phyloP scores from a whole-genome alignment of 225 moss, liverwort and hornwort species.

The Straminergon stramineum region DNA sequence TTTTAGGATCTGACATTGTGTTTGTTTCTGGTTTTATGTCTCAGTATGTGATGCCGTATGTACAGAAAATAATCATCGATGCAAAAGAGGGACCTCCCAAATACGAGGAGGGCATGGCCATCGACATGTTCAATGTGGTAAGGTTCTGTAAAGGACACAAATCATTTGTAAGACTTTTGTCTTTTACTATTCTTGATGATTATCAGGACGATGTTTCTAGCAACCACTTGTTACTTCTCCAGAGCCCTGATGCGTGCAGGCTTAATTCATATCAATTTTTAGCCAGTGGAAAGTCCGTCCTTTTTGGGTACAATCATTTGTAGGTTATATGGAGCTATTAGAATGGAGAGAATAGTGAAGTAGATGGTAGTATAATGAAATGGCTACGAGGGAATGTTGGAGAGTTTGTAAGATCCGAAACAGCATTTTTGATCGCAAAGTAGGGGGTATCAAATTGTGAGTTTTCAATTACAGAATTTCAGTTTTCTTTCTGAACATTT shows the following conservation, averaged over 20 bases:
- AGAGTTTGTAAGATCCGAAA: neutral
- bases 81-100: slow-evolving; percentile 90
- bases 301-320: neutral
- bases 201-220: neutral
- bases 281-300: neutral
- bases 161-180: neutral
- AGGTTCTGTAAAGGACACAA: neutral
- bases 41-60: slow-evolving; percentile 59
- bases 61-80: slow-evolving; percentile 82
- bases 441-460: neutral
- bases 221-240: neutral
- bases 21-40: slow-evolving; percentile 1
- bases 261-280: neutral
- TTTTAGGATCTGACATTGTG: neutral
- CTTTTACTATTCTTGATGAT: neutral
- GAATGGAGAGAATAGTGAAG: neutral
- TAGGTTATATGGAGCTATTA: neutral
- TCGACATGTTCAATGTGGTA: slow-evolving; percentile 67
- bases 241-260: neutral
- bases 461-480: neutral
- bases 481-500: neutral
- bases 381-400: neutral
- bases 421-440: neutral
- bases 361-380: neutral
- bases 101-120: slow-evolving; percentile 62